phyloP scores from a whole-genome alignment of 2,329 filamentous ascomycete species.

The Dactylellina parvicollis region DNA sequence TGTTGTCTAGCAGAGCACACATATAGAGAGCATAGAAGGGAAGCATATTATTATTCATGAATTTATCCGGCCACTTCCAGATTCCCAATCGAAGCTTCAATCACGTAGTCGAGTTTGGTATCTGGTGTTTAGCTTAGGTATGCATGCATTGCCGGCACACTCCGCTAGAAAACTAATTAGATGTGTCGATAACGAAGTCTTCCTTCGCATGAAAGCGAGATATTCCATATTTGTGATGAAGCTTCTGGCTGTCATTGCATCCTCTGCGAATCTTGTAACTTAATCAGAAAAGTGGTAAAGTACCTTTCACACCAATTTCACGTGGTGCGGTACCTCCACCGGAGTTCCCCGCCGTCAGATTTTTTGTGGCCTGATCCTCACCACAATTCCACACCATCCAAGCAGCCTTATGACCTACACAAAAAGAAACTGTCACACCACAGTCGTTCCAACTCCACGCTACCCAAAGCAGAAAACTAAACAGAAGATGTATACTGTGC shows the following conservation, averaged over 20 bases:
- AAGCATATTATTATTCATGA: not conserved
- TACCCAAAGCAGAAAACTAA: conserved; percentile 8
- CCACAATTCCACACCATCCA: conserved; percentile 36
- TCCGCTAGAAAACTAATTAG: not conserved
- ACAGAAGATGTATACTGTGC: not conserved
- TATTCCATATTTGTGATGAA: too few species aligned
- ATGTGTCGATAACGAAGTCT: not conserved
- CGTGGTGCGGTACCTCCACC: conserved; percentile 4
- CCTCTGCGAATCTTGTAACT: too few species aligned
- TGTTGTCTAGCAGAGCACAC: not conserved
- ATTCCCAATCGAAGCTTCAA: too few species aligned
- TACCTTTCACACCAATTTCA: not conserved
- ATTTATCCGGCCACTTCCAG: too few species aligned
- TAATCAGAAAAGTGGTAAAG: not conserved
- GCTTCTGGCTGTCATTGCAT: too few species aligned
- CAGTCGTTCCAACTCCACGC: conserved; percentile 46
- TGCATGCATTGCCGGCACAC: not conserved
- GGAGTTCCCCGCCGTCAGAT: conserved; percentile 44
- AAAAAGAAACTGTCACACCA: conserved; percentile 35
- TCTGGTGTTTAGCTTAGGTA: too few species aligned
- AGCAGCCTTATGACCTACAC: conserved; percentile 1
- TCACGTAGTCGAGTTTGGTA: too few species aligned
- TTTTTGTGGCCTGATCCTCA: conserved; percentile 51
- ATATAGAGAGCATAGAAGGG: not conserved
- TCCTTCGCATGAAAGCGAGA: conserved; percentile 1